Evolutionary conservation across 2,329 filamentous ascomycete species (phyloP).

Genomic region (Fragosphaeria purpurea): DNA sequence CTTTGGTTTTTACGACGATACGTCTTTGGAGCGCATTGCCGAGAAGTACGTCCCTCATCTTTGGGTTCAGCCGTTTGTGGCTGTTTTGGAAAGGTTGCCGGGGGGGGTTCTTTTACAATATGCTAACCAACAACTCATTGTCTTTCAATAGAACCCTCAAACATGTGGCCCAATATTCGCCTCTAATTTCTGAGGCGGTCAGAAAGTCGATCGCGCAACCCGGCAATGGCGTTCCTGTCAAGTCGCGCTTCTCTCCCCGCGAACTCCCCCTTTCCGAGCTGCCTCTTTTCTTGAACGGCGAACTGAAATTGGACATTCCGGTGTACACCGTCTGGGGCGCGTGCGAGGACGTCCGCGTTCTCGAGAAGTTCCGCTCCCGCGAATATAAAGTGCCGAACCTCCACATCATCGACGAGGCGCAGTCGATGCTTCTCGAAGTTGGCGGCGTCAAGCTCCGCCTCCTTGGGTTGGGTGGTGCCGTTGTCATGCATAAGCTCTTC

Average conservation of each 20-base stretch:
- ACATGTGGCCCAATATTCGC: slow-evolving; percentile 97
- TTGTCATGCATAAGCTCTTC: slow-evolving; percentile 99
- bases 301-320: slow-evolving; percentile 84
- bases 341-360: slow-evolving; percentile 92
- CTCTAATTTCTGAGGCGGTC: slow-evolving; percentile 70
- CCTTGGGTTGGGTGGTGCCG: slow-evolving; percentile 84
- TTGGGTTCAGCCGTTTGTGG: neutral
- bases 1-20: slow-evolving; percentile 97
- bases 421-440: slow-evolving; percentile 87
- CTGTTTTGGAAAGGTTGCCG: slow-evolving; percentile 10
- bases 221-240: slow-evolving; percentile 66
- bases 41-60: slow-evolving; percentile 64
- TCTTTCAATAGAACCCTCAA: slow-evolving; percentile 67
- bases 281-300: slow-evolving; percentile 75
- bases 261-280: slow-evolving; percentile 90
- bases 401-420: slow-evolving; percentile 96
- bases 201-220: slow-evolving; percentile 55
- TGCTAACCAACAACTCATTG: neutral
- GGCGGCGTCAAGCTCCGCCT: slow-evolving; percentile 93
- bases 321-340: slow-evolving; percentile 99
- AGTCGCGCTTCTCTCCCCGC: slow-evolving; percentile 69
- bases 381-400: slow-evolving; percentile 98
- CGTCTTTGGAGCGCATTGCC: slow-evolving; percentile 89
- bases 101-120: neutral
- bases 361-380: slow-evolving; percentile 94